Percentiles rank a stretch among this genome's conserved stretches.
Evolutionary conservation across 148 eudicot genomes (phyloP).

Genomic region (Nepenthes gracilis): DNA sequence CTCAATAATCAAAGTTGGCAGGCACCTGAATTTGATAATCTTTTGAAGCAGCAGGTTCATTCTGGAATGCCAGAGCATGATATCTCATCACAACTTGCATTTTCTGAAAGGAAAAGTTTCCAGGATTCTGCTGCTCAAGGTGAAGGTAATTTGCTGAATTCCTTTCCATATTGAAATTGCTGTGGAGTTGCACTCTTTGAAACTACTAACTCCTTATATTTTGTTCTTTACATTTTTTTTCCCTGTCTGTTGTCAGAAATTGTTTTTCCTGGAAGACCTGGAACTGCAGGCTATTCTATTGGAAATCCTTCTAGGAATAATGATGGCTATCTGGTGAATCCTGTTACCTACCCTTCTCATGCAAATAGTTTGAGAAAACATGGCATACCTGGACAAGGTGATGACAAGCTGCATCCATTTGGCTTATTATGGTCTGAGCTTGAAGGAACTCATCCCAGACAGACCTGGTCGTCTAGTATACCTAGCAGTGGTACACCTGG

Average conservation of each 20-base stretch:
- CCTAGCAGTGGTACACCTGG: conserved; percentile 30
- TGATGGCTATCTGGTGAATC: conserved; percentile 27
- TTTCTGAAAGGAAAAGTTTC: conserved; percentile 33
- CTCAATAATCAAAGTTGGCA: conserved; percentile 38
- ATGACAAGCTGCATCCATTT: conserved; percentile 80
- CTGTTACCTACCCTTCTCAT: conserved; percentile 22
- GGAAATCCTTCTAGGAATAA: conserved; percentile 29
- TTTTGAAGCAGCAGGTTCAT: conserved; percentile 22
- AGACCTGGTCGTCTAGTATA: conserved; percentile 24
- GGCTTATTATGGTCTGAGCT: conserved; percentile 93
- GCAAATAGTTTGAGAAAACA: conserved; percentile 27
- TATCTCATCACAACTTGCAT: conserved; percentile 20
- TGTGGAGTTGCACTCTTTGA: not conserved
- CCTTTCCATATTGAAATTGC: not conserved
- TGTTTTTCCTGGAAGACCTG: conserved; percentile 81
- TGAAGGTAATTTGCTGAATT: conserved; percentile 46
- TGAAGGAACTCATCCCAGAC: conserved; percentile 42
- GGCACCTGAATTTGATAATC: conserved; percentile 32
- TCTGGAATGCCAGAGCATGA: conserved; percentile 29
- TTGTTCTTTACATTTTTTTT: not conserved
- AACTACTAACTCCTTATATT: not conserved
- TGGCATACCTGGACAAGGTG: conserved; percentile 20
- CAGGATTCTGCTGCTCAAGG: conserved; percentile 56
- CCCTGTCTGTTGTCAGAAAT: conserved; percentile 36
- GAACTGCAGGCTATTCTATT: conserved; percentile 33